phyloP scores from a whole-genome alignment of 208 protist genomes.

The Leishmania aethiopica region DNA sequence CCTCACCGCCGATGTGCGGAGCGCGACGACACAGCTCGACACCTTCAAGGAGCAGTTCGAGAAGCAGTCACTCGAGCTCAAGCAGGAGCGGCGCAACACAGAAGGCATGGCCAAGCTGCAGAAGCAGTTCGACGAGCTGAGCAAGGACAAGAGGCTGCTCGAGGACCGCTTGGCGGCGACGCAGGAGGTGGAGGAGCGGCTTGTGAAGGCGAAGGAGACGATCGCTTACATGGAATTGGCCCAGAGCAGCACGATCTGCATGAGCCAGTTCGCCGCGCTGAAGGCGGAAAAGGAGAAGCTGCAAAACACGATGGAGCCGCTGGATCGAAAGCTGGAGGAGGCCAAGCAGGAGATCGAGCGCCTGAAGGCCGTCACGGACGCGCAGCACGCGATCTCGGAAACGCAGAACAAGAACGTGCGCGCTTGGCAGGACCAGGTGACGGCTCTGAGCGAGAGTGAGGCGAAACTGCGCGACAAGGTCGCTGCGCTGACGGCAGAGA shows the following conservation, averaged over 20 bases:
- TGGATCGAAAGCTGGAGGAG: conserved; percentile 73
- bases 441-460: conserved; percentile 58
- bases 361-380: conserved; percentile 58
- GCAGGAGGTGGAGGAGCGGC: conserved; percentile 67
- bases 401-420: conserved; percentile 71
- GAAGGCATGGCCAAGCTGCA: conserved; percentile 52
- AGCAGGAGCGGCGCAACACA: conserved; percentile 49
- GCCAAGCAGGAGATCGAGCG: conserved; percentile 67
- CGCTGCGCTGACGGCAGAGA: conserved; percentile 46
- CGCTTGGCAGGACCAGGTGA: conserved; percentile 59
- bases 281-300: conserved; percentile 76
- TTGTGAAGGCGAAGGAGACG: conserved; percentile 89
- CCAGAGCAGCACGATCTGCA: conserved; percentile 75
- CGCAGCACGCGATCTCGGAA: conserved; percentile 57
- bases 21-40: conserved; percentile 39
- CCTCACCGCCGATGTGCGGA: conserved; percentile 53
- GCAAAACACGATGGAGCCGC: conserved; percentile 66
- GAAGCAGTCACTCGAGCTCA: conserved; percentile 50
- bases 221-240: conserved; percentile 89
- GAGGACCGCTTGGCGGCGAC: conserved; percentile 61
- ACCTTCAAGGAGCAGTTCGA: conserved; percentile 50
- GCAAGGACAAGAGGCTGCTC: conserved; percentile 54
- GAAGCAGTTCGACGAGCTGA: conserved; percentile 45
- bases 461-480: conserved; percentile 63
- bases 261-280: conserved; percentile 82